Base-by-base conservation (phyloP, 2,329 filamentous ascomycete genomes). In the Monosporascus sp. region DNA sequence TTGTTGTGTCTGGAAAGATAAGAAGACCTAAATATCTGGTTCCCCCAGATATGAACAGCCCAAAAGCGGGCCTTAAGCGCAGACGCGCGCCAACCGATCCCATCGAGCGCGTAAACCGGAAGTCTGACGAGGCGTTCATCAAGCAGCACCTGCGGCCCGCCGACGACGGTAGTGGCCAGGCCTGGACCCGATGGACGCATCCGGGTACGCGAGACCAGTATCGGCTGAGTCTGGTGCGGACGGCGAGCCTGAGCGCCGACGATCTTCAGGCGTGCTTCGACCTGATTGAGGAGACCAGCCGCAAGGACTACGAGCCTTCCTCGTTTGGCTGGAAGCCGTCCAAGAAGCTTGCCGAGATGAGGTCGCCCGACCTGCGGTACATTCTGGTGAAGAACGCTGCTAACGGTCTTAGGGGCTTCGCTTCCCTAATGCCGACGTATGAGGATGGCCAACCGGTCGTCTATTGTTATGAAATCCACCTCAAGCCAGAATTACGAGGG, bases 391-490 rank as follows among this genome's bases (percentile, higher is more conserved):
- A 75, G 56, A 67, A 69, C 9, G 52, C 51, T 0, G 53, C 58
- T 8, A 60, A 60, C 3, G 49, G 45, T 37, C 59, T 86, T 8
- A 66, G 70, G 19, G 84, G 76, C 5, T 87, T 89, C 62, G 75
- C 79, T 1, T 88, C 84, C n/a, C 74, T 89, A 63, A 86, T 88
- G 85, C 79, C 87, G n/a, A 87, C 84, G 2, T 81, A 81, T 61
- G 87, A 90, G 64, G 82, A 85, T 56, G 77, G 78, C 1, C 72
- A 82, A 54, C 75, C 84, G 0, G 87, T 91, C 2, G 65, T 91
- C 20, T 93, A 91, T 68, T 86, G 88, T 67, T 93, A 91, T 66
- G 88, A 93, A 70, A 82, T 93, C 37, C 88, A 93, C 64, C 77
- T 92, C 3, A 69, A 74, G 38, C 70, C 76, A 1, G 69, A 74